Evolutionary conservation across 768 basidiomycete genomes (phyloP), one percentile per base, ranked within the genome.

Genomic region (Cubamyces sp.): DNA sequence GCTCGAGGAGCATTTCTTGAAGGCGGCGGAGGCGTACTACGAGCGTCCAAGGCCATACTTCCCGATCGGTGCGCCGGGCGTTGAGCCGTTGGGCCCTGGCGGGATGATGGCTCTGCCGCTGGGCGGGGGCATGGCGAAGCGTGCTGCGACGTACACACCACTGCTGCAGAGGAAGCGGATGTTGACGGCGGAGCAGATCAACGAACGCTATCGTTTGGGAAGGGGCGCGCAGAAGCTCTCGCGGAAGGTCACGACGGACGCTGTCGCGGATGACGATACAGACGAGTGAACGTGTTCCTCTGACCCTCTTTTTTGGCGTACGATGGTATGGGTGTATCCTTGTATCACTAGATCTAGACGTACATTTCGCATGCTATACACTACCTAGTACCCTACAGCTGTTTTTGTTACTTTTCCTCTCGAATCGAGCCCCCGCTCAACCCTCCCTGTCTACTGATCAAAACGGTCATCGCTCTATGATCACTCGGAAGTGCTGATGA

Each of bases 201-300:
- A 98, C 71, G 86, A 86, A 68, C 82, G 89, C 56, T 98, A 91
- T 90, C 79, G 87, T 62, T 69, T 80, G 18, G 89, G 89, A 12
- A 87, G 87, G 69, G 88, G 85, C 1, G 75, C 78, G 47, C 78
- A 83, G 62, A 78, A 74, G 66, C 47, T 68, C n/a, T 57, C 60
- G 57, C 58, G 59, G 23, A 61, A 41, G 34, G 62, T 62, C 1
- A 46, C 57, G 2, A 47, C 57, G 37, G 34, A 25, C 15, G 52
- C 37, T 7, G 47, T 16, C 5, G 48, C 41, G 21, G 57, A 51
- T 15, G 67, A 66, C 23, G 64, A 57, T 40, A 61, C 19, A 18
- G 65, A 66, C 47, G 68, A 66, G 56, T 69, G 52, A 53, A 39
- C 14, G 14, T n/a, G 16, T n/a, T 15, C 48, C 40, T 18, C 23